Conservation (phyloP, 2,329 filamentous ascomycete genomes). For the Blastomyces emzantsi region DNA sequence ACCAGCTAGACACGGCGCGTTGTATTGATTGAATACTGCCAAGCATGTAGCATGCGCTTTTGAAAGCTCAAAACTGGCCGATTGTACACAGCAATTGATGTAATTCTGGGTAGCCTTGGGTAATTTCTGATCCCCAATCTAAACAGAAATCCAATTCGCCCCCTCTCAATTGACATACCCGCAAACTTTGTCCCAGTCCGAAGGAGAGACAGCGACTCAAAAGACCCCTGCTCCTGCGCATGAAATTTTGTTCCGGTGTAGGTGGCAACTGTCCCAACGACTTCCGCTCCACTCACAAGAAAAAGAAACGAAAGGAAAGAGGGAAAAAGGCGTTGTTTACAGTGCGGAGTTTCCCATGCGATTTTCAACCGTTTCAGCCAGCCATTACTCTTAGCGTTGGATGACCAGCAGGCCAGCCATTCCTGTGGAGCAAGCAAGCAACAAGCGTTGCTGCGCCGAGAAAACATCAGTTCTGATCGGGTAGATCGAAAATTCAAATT, state of each 20-base stretch:
- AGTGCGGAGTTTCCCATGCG: not conserved
- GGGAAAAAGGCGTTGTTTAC: not conserved
- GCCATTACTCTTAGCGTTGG: not conserved
- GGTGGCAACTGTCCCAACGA: not conserved
- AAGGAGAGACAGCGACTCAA: not conserved
- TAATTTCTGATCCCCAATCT: not conserved
- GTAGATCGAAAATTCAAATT: slow-evolving; percentile 1
- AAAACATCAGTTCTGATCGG: not conserved
- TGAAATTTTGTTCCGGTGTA: not conserved
- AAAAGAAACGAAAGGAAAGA: not conserved
- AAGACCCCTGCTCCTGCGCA: not conserved
- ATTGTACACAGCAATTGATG: not conserved
- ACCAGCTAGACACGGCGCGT: not conserved
- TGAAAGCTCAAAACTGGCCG: not conserved
- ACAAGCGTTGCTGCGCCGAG: not conserved
- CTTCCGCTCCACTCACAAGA: not conserved
- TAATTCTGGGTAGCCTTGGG: not conserved
- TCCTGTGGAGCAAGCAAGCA: not conserved
- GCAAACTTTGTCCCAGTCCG: not conserved
- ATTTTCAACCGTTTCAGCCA: slow-evolving; percentile 6
- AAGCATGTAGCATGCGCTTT: not conserved
- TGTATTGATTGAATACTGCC: not conserved
- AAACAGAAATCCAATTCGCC: not conserved
- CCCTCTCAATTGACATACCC: not conserved
- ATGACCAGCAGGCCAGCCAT: not conserved